Percentiles rank a stretch among this genome's conserved stretches.
Conservation (phyloP, 495 filamentous ascomycete genomes). For the Penicillium diatomitis region DNA sequence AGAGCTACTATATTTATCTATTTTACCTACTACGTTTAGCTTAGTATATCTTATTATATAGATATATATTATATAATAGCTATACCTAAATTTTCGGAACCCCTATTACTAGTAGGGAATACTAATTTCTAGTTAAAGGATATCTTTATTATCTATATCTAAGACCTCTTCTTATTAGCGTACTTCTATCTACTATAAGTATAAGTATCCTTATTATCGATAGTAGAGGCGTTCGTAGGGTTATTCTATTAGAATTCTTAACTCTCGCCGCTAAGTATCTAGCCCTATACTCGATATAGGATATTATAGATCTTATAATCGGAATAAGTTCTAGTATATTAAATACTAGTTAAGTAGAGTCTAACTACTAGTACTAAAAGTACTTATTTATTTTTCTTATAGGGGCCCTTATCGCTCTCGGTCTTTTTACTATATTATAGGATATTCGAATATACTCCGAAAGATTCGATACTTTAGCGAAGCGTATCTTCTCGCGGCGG, state of each 20-base stretch:
- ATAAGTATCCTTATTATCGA: background rate
- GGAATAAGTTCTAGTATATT: background rate
- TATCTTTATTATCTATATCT: background rate
- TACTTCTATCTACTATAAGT: background rate
- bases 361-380: background rate
- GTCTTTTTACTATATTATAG: background rate
- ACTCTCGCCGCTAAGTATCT: background rate
- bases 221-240: background rate
- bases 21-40: background rate
- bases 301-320: background rate
- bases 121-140: background rate
- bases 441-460: background rate
- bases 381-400: background rate
- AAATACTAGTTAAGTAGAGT: background rate
- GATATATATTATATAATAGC: background rate
- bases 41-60: background rate
- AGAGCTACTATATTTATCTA: background rate
- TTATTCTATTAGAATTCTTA: background rate
- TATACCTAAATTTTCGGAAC: background rate
- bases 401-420: background rate
- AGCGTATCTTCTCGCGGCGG: background rate
- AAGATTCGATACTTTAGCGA: background rate
- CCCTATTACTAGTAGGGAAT: background rate
- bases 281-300: background rate
- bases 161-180: background rate